phyloP scores from a whole-genome alignment of 768 basidiomycete species.

The Gymnopilus dilepis region DNA sequence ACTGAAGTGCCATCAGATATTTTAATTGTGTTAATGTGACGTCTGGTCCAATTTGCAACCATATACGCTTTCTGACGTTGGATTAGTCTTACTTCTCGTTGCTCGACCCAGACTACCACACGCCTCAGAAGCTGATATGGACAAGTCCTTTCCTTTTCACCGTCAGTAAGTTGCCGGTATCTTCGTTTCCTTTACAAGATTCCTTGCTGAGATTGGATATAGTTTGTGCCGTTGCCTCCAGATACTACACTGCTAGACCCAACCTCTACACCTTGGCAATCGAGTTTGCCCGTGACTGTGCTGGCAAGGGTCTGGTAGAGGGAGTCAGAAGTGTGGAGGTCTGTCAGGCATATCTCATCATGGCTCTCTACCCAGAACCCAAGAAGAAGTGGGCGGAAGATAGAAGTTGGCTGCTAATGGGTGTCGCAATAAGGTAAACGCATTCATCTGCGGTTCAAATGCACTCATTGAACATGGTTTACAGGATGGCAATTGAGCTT shows the following conservation, averaged over 20 bases:
- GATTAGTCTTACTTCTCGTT: constrained; percentile 61
- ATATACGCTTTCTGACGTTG: constrained; percentile 32
- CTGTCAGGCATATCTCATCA: constrained; percentile 76
- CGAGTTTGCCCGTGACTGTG: constrained; percentile 66
- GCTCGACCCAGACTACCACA: constrained; percentile 61
- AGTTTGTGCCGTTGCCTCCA: constrained; percentile 76
- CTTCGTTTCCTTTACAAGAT: background rate
- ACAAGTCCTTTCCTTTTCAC: constrained; percentile 65
- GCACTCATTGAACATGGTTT: constrained; percentile 5
- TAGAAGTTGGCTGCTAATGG: constrained; percentile 73
- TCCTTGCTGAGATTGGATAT: background rate
- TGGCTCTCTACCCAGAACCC: constrained; percentile 66
- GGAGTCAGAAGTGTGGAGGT: constrained; percentile 75
- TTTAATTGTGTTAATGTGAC: constrained; percentile 59
- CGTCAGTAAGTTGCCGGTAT: constrained; percentile 51
- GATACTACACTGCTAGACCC: constrained; percentile 62
- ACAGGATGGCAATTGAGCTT: constrained; percentile 74
- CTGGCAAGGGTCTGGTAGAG: constrained; percentile 62
- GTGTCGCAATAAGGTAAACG: constrained; percentile 66
- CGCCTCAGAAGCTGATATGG: constrained; percentile 56
- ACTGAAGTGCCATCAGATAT: constrained; percentile 39
- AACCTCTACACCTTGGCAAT: constrained; percentile 62
- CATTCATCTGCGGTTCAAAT: background rate
- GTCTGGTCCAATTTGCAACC: constrained; percentile 20
- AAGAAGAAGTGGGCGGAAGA: constrained; percentile 73